A percentile compares a stretch with the other conserved stretches of the same genome.
Evolutionary conservation across 768 basidiomycete species (phyloP).

Genomic region (Macrolepiota fuliginosa): DNA sequence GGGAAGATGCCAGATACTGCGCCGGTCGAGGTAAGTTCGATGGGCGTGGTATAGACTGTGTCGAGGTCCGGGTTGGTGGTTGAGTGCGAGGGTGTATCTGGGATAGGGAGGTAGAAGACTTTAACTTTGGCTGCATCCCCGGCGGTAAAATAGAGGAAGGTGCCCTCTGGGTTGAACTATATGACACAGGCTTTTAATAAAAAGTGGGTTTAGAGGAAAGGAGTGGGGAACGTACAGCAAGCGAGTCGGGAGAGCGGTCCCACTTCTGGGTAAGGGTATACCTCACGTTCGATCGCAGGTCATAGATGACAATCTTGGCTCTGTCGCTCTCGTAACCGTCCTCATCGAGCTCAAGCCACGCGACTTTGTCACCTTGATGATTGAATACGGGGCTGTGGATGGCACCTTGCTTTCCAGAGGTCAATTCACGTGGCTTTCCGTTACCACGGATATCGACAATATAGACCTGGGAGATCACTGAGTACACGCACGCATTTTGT

Average conservation of each 20-base stretch:
- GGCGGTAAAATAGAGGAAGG: slow-evolving; percentile 67
- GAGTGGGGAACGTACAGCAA: slow-evolving; percentile 44
- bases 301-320: slow-evolving; percentile 76
- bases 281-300: slow-evolving; percentile 62
- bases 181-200: slow-evolving; percentile 9
- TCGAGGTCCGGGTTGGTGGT: slow-evolving; percentile 50
- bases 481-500: neutral
- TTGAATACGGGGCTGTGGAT: slow-evolving; percentile 72
- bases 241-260: slow-evolving; percentile 74
- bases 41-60: slow-evolving; percentile 48
- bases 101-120: slow-evolving; percentile 66
- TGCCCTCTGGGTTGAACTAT: slow-evolving; percentile 74
- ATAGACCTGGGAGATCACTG: slow-evolving; percentile 51
- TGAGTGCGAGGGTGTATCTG: slow-evolving; percentile 54
- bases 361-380: slow-evolving; percentile 63
- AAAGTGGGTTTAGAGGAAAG: neutral
- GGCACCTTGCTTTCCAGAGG: slow-evolving; percentile 84
- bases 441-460: slow-evolving; percentile 56
- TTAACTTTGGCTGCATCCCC: slow-evolving; percentile 80
- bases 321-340: slow-evolving; percentile 92
- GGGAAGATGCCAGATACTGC: slow-evolving; percentile 61
- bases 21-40: slow-evolving; percentile 55
- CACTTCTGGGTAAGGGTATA: slow-evolving; percentile 78
- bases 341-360: slow-evolving; percentile 84
- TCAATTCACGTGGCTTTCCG: slow-evolving; percentile 61